These are phyloP conservation scores for Tolypocladium pustulatum DNA, from an alignment of 2,329 filamentous ascomycete genomes.

Conservation along the genomic window DNA sequence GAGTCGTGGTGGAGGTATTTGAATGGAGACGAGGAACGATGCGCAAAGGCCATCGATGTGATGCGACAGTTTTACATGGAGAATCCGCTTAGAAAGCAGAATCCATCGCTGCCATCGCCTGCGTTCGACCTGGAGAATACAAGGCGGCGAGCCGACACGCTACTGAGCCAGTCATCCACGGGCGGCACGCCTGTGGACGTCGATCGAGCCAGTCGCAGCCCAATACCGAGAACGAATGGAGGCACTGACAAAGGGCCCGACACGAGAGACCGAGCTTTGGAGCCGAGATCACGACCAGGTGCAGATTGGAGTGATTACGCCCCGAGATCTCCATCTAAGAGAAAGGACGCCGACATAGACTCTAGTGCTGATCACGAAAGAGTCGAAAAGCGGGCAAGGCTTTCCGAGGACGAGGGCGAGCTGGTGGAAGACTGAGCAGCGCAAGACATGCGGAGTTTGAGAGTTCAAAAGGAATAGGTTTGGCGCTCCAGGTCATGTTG, in stretches of 20 bases:
- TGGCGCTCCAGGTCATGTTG: not conserved
- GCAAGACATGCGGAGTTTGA: not conserved
- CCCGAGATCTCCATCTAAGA: conserved; percentile 27
- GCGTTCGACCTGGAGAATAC: conserved; percentile 47
- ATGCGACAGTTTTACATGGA: conserved; percentile 61
- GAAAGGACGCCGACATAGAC: conserved; percentile 28
- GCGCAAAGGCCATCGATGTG: conserved; percentile 62
- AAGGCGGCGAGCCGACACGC: conserved; percentile 34
- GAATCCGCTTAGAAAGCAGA: conserved; percentile 50
- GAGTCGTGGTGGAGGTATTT: conserved; percentile 82
- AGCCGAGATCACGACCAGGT: conserved; percentile 20
- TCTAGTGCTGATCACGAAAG: conserved; percentile 20
- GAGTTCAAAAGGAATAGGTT: not conserved
- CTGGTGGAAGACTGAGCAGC: conserved; percentile 23
- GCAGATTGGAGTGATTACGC: conserved; percentile 18
- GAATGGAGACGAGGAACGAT: conserved; percentile 58
- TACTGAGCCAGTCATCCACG: conserved; percentile 32
- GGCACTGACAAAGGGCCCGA: conserved; percentile 19
- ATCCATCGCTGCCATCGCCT: conserved; percentile 42
- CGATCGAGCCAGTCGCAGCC: conserved; percentile 40
- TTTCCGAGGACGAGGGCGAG: conserved; percentile 39
- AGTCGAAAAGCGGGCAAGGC: conserved; percentile 31
- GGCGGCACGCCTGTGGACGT: conserved; percentile 37
- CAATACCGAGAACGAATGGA: conserved; percentile 28
- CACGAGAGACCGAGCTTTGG: not conserved